Evolutionary conservation across 2,329 filamentous ascomycete genomes (phyloP).

Genomic region (Monosporascus ibericus): DNA sequence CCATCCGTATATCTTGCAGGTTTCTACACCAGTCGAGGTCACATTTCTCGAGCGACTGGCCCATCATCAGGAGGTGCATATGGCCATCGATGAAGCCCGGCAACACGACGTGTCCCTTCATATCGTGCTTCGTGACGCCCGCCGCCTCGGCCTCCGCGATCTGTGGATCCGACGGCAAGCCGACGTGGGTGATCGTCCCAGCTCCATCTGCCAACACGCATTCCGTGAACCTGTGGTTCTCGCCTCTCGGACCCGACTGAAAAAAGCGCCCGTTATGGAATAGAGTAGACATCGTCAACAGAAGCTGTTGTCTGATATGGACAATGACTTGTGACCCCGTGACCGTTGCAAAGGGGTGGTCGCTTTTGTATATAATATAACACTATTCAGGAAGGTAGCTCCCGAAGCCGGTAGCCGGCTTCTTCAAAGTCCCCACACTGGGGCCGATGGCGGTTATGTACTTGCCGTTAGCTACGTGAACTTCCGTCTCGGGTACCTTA

Average conservation of each 20-base stretch:
- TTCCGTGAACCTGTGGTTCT: conserved; percentile 27
- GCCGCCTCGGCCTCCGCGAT: conserved; percentile 21
- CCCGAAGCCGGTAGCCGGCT: too few species aligned
- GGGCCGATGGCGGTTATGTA: too few species aligned
- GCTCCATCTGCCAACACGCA: conserved; percentile 29
- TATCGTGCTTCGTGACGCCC: conserved; percentile 24
- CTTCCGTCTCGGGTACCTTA: too few species aligned
- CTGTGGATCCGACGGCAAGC: conserved; percentile 23
- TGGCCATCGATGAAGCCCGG: conserved; percentile 54
- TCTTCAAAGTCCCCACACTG: too few species aligned
- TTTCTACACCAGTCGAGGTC: conserved; percentile 39
- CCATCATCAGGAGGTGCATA: conserved; percentile 50
- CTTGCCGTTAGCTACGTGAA: too few species aligned
- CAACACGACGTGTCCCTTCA: conserved; percentile 36
- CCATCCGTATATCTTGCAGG: conserved; percentile 41
- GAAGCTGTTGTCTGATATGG: too few species aligned
- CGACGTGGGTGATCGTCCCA: conserved; percentile 30
- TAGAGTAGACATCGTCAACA: conserved; percentile 46
- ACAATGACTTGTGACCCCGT: too few species aligned
- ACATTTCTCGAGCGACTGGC: conserved; percentile 46
- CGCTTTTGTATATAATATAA: too few species aligned
- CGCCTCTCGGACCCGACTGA: conserved; percentile 33
- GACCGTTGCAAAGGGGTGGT: too few species aligned
- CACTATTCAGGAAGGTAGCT: too few species aligned
- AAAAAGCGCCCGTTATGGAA: conserved; percentile 55